phyloP scores from a whole-genome alignment of 177 flowering plant species.

The Vitis hybrid region DNA sequence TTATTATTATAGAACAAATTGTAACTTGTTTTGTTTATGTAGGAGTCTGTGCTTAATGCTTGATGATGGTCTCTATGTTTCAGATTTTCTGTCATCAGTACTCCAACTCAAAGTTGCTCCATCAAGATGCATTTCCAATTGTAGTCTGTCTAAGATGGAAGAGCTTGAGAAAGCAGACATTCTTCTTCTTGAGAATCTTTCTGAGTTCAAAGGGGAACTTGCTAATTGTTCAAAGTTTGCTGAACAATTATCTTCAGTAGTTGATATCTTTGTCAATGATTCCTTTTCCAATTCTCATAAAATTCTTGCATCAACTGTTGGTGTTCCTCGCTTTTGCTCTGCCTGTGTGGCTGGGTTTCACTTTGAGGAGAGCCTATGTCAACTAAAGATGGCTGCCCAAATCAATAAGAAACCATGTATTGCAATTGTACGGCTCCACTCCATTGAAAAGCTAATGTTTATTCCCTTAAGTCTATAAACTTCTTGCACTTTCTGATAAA shows the following conservation, averaged over 20 bases:
- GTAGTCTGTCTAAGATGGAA: constrained; percentile 22
- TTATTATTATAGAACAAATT: background rate
- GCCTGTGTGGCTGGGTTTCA: constrained; percentile 74
- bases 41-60: constrained; percentile 5
- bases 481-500: too few species aligned
- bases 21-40: background rate
- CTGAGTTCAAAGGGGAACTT: constrained; percentile 53
- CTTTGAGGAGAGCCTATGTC: constrained; percentile 63
- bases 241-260: constrained; percentile 50
- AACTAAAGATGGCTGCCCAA: constrained; percentile 41
- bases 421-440: constrained; percentile 63
- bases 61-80: constrained; percentile 17
- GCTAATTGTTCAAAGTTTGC: constrained; percentile 66
- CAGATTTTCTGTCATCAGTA: constrained; percentile 70
- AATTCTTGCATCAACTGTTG: constrained; percentile 87
- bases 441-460: background rate
- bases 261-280: constrained; percentile 89
- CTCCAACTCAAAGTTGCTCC: constrained; percentile 58
- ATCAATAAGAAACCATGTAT: constrained; percentile 46
- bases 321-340: constrained; percentile 64
- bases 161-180: constrained; percentile 33
- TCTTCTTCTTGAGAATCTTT: constrained; percentile 69
- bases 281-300: constrained; percentile 76
- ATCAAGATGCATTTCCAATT: constrained; percentile 27
- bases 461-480: background rate